Evolutionary conservation across 2,329 filamentous ascomycete genomes (phyloP).

Genomic region (Ambrosiella cleistominuta): DNA sequence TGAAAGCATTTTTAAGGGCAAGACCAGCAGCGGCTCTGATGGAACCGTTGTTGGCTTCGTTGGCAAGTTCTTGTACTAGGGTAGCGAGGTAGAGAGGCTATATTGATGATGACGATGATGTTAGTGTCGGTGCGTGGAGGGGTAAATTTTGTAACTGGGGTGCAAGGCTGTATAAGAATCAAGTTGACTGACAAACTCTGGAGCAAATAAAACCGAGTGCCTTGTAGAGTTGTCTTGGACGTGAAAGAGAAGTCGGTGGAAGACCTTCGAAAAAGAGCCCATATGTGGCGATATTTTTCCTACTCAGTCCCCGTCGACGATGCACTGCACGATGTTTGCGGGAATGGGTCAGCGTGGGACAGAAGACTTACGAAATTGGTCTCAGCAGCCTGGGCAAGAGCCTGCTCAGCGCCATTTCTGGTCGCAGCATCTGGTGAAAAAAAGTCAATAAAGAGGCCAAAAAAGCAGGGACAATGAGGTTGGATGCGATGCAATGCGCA

Average conservation of each 20-base stretch:
- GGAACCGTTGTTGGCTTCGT: constrained; percentile 64
- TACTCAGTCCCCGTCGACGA: neutral
- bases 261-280: neutral
- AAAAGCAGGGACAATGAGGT: too few species aligned
- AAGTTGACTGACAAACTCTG: neutral
- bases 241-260: neutral
- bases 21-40: constrained; percentile 91
- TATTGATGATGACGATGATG: constrained; percentile 2
- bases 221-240: neutral
- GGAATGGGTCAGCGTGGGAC: neutral
- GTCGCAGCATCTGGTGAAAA: constrained; percentile 50
- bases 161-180: neutral
- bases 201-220: neutral
- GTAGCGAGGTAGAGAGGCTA: constrained; percentile 86
- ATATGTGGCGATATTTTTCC: neutral
- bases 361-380: constrained; percentile 65
- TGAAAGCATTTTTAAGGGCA: constrained; percentile 95
- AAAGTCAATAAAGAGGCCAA: neutral
- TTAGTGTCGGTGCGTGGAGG: constrained; percentile 1
- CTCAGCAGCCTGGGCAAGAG: constrained; percentile 81
- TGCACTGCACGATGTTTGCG: neutral
- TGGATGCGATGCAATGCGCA: too few species aligned
- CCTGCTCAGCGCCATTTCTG: constrained; percentile 83
- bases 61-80: constrained; percentile 84
- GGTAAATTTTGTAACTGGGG: neutral